A percentile compares a stretch with the other conserved stretches of the same genome.
Conservation (phyloP, 148 eudicot species). For the Dianthus caryophyllus region DNA sequence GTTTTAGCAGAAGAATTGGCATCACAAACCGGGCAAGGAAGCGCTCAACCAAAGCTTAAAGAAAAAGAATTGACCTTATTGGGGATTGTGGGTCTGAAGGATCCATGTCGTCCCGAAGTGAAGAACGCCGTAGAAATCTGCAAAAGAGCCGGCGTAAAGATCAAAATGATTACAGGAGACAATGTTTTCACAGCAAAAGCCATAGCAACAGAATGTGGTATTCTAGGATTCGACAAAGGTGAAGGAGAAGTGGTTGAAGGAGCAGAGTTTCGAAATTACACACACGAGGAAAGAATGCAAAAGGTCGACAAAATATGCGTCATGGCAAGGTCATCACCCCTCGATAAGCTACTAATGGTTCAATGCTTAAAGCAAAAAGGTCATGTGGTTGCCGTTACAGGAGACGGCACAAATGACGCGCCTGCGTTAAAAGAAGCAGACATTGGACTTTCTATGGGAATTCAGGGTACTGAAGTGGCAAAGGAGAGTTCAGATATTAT, state of each 20-base stretch:
- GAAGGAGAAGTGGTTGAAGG: slow-evolving; percentile 67
- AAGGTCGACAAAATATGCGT: slow-evolving; percentile 54
- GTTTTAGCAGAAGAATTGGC: slow-evolving; percentile 25
- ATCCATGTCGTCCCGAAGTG: slow-evolving; percentile 77
- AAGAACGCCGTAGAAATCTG: slow-evolving; percentile 55
- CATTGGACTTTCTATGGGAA: slow-evolving; percentile 82
- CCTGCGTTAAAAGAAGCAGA: slow-evolving; percentile 90
- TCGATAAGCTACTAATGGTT: slow-evolving; percentile 83
- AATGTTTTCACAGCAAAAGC: slow-evolving; percentile 84
- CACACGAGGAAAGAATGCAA: slow-evolving; percentile 49
- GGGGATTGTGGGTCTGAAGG: slow-evolving; percentile 78
- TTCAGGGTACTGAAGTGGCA: slow-evolving; percentile 86
- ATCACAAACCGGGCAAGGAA: slow-evolving; percentile 18
- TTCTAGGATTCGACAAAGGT: slow-evolving; percentile 38
- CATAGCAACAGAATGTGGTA: slow-evolving; percentile 80
- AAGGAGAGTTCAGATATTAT: slow-evolving; percentile 87
- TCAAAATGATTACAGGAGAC: slow-evolving; percentile 91
- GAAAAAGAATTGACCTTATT: slow-evolving; percentile 57
- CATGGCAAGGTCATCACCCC: slow-evolving; percentile 86
- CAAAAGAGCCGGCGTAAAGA: slow-evolving; percentile 58
- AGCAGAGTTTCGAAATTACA: slow-evolving; percentile 54
- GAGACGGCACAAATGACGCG: slow-evolving; percentile 85
- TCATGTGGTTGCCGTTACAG: slow-evolving; percentile 82
- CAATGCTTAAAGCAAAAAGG: slow-evolving; percentile 72
- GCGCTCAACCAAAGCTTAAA: slow-evolving; percentile 29